Evolutionary conservation across 2,329 filamentous ascomycete species (phyloP).

Genomic region (Fusarium nisikadoi): DNA sequence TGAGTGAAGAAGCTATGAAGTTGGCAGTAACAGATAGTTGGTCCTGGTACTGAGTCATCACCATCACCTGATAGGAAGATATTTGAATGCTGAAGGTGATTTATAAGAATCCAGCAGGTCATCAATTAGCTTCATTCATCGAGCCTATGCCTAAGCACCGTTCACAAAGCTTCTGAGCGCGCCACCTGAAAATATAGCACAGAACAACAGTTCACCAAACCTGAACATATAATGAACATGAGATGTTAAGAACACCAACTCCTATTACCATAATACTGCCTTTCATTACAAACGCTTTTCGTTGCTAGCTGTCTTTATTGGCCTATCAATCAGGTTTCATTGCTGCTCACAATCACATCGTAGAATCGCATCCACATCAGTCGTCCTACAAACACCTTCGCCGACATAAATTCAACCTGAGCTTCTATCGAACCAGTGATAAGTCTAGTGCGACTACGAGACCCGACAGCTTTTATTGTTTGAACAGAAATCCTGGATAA

Average conservation of each 20-base stretch:
- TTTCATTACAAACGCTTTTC: not conserved
- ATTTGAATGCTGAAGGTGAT: not conserved
- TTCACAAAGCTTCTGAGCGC: not conserved
- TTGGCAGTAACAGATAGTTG: rapidly evolving
- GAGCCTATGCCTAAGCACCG: rapidly evolving
- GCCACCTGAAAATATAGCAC: not conserved
- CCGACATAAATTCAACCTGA: no score
- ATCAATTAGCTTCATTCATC: not conserved
- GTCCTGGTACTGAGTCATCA: not conserved
- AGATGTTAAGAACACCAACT: rapidly evolving
- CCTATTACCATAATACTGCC: rapidly evolving
- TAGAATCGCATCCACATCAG: no score
- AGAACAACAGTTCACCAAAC: no score
- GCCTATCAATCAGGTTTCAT: rapidly evolving
- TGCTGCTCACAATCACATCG: no score
- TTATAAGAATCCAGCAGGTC: not conserved
- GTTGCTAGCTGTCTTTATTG: rapidly evolving
- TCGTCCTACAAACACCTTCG: no score
- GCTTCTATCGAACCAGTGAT: no score
- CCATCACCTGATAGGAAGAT: not conserved
- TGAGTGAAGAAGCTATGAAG: rapidly evolving
- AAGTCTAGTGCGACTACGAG: no score
- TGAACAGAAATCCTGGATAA: no score
- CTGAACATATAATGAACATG: not conserved
- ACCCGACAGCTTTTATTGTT: no score